Conservation (phyloP, 2,329 filamentous ascomycete genomes). For the Fusarium aywerte region DNA sequence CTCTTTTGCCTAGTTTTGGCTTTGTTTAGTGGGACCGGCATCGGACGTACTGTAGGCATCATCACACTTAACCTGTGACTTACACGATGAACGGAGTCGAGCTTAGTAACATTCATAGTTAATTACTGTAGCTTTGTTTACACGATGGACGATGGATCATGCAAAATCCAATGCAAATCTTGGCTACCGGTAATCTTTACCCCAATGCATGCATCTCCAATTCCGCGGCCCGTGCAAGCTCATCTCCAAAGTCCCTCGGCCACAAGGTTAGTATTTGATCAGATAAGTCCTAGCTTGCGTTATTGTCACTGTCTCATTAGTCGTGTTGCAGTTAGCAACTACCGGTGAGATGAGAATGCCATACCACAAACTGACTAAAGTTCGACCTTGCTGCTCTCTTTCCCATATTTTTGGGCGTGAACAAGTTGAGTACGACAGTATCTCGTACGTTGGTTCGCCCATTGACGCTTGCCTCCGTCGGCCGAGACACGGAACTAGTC, state of each 20-base stretch:
- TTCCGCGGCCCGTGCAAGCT: background rate
- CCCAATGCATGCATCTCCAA: constrained; percentile 16
- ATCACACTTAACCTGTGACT: constrained; percentile 16
- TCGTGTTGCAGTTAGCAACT: background rate
- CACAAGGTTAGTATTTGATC: constrained; percentile 11
- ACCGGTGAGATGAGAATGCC: constrained; percentile 4
- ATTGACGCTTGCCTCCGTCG: constrained; percentile 35
- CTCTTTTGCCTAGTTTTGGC: constrained; percentile 16
- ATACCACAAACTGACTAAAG: background rate
- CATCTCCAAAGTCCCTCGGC: background rate
- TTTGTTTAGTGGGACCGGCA: constrained; percentile 40
- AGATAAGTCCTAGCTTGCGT: constrained; percentile 8
- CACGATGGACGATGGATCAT: constrained; percentile 12
- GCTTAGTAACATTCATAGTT: constrained; percentile 10
- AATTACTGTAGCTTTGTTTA: background rate
- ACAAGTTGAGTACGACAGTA: background rate
- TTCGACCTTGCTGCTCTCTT: background rate
- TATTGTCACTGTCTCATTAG: constrained; percentile 3
- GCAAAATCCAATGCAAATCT: constrained; percentile 11
- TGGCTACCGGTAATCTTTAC: constrained; percentile 8
- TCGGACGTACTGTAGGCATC: constrained; percentile 23
- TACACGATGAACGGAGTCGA: constrained; percentile 12
- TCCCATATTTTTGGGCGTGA: too few relatives aligned
- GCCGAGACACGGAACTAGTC: constrained; percentile 36
- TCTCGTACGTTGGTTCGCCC: constrained; percentile 31